A percentile compares a stretch with the other conserved stretches of the same genome.
Conservation (phyloP, 257 asterid species). For the Ajuga chamaepitys region DNA sequence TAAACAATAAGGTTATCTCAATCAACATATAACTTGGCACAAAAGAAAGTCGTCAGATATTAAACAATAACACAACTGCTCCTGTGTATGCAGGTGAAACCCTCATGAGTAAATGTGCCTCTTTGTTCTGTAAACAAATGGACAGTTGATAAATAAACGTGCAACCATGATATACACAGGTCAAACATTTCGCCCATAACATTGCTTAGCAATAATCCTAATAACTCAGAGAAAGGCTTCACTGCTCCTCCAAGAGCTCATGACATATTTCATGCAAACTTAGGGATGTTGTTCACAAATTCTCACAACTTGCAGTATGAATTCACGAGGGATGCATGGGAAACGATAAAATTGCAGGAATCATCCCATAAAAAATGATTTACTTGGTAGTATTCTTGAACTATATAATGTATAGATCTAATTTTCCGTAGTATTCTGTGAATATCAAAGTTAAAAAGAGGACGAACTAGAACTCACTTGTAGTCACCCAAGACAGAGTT, state of each 20-base stretch:
- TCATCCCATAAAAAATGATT: background rate
- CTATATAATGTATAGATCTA: too few species aligned
- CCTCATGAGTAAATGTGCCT: background rate
- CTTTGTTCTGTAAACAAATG: background rate
- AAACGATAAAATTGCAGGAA: background rate
- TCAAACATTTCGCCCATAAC: background rate
- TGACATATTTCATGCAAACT: background rate
- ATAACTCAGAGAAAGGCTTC: background rate
- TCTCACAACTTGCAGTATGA: background rate
- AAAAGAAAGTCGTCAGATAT: background rate
- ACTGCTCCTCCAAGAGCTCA: background rate
- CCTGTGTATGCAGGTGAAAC: background rate
- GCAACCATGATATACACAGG: too few species aligned
- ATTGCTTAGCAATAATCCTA: background rate
- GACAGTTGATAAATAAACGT: background rate
- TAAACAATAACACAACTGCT: too few species aligned
- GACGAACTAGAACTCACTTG: slow-evolving; percentile 49
- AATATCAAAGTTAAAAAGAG: slow-evolving; percentile 14
- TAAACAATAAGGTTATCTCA: background rate
- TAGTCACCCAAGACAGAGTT: slow-evolving; percentile 84
- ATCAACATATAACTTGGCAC: slow-evolving; percentile 3
- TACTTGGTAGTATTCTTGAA: too few species aligned
- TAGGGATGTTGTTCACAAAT: background rate
- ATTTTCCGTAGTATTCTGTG: background rate
- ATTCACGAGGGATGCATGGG: background rate